Evolutionary conservation across 495 filamentous ascomycete species (phyloP).

Genomic region (Aspergillus olivimuriae): DNA sequence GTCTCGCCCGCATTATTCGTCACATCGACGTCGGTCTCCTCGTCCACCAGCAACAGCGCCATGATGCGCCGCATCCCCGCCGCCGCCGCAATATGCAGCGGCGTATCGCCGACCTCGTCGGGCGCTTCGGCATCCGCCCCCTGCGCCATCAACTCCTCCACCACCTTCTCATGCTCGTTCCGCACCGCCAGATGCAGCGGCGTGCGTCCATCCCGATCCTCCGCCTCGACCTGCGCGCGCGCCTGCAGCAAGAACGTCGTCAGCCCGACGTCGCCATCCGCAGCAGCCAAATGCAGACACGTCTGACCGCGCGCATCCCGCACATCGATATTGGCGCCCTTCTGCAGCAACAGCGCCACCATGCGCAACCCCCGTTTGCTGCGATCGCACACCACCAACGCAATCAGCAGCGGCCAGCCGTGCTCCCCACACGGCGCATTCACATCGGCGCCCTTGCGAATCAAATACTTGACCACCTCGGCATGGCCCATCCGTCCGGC

Average conservation of each 20-base stretch:
- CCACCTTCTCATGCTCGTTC: slow-evolving; percentile 25
- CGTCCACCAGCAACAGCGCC: slow-evolving; percentile 21
- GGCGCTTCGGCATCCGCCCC: slow-evolving; percentile 24
- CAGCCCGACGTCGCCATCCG: slow-evolving; percentile 16
- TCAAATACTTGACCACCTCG: slow-evolving; percentile 18
- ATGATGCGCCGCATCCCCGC: slow-evolving; percentile 33
- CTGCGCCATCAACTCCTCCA: slow-evolving; percentile 22
- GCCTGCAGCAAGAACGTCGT: slow-evolving; percentile 21
- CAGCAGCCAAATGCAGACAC: slow-evolving; percentile 28
- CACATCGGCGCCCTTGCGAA: slow-evolving; percentile 20
- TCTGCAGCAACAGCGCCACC: slow-evolving; percentile 23
- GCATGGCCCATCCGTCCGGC: slow-evolving; percentile 18
- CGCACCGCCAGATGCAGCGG: slow-evolving; percentile 29
- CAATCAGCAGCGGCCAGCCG: slow-evolving; percentile 15
- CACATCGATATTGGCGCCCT: slow-evolving; percentile 32
- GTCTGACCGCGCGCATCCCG: slow-evolving; percentile 27
- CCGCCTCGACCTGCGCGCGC: slow-evolving; percentile 15
- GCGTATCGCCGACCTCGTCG: slow-evolving; percentile 24
- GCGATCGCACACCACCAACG: slow-evolving; percentile 15
- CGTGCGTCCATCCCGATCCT: slow-evolving; percentile 15
- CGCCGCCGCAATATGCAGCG: slow-evolving; percentile 35
- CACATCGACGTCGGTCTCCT: slow-evolving; percentile 22
- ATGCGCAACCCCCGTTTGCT: slow-evolving; percentile 14
- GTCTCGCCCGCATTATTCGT: slow-evolving; percentile 26
- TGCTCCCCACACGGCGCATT: slow-evolving; percentile 8